These are phyloP conservation scores for Arthroderma sp. DNA, from an alignment of 2,329 filamentous ascomycete genomes.

Conservation along the genomic window DNA sequence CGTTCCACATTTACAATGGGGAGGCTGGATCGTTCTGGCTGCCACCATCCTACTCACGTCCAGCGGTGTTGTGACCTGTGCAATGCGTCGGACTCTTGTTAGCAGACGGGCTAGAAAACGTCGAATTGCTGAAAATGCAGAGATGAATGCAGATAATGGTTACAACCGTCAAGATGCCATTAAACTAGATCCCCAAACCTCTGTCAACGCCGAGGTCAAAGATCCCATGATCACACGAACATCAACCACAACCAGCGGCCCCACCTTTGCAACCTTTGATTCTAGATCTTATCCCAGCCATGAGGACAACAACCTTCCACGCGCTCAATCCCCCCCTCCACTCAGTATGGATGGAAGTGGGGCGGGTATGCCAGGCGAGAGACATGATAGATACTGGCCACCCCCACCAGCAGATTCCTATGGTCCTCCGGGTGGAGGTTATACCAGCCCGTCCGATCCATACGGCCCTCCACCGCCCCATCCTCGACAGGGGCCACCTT, in stretches of 20 bases:
- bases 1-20: conserved; percentile 86
- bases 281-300: conserved; percentile 19
- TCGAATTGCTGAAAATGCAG: conserved; percentile 82
- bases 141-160: conserved; percentile 92
- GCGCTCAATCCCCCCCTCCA: conserved; percentile 19
- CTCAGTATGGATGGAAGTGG: conserved; percentile 8
- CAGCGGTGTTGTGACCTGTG: conserved; percentile 75
- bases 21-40: conserved; percentile 81
- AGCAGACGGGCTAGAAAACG: conserved; percentile 86
- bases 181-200: conserved; percentile 41
- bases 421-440: conserved; percentile 22
- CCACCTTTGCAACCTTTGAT: conserved; percentile 27
- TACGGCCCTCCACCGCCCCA: conserved; percentile 20
- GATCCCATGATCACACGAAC: conserved; percentile 35
- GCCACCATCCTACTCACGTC: conserved; percentile 75
- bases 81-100: conserved; percentile 85
- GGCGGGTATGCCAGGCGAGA: not conserved
- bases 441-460: conserved; percentile 24
- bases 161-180: conserved; percentile 50
- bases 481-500: conserved; percentile 15
- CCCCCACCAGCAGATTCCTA: conserved; percentile 10
- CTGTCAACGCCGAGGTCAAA: conserved; percentile 41
- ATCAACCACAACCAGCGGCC: conserved; percentile 38
- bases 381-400: not conserved
- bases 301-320: conserved; percentile 30